phyloP scores from a whole-genome alignment of 1,284 basidiomycete species.

The Trametes sp. region DNA sequence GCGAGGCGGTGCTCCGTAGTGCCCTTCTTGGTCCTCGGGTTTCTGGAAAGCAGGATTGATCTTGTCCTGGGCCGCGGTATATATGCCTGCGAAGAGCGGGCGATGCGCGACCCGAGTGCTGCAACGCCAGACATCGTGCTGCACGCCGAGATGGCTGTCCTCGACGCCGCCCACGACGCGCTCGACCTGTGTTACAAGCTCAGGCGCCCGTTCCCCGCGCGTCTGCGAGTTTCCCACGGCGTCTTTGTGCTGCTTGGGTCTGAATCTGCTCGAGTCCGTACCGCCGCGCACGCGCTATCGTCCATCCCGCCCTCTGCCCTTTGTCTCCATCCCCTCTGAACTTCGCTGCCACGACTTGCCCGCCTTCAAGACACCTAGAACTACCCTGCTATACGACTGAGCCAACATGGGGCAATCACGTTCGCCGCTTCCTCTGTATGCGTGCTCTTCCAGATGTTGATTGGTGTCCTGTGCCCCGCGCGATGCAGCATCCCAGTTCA shows the following conservation, averaged over 20 bases:
- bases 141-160: conserved; percentile 26
- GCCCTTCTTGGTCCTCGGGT: conserved; percentile 15
- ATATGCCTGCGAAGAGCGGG: conserved; percentile 22
- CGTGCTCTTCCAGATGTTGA: conserved; percentile 13
- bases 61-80: conserved; percentile 16
- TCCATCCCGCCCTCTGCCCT: conserved; percentile 6
- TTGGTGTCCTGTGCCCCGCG: conserved; percentile 21
- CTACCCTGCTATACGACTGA: conserved; percentile 19
- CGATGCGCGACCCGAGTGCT: conserved; percentile 19
- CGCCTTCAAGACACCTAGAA: neutral
- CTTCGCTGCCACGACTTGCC: neutral
- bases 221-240: conserved; percentile 28
- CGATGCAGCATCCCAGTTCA: conserved; percentile 82
- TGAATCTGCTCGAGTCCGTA: conserved; percentile 7
- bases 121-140: conserved; percentile 26
- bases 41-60: conserved; percentile 26
- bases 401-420: conserved; percentile 78
- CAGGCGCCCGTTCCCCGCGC: conserved; percentile 16
- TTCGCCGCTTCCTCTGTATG: conserved; percentile 47
- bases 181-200: conserved; percentile 21
- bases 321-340: conserved; percentile 5
- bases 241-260: conserved; percentile 26
- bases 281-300: conserved; percentile 28
- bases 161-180: conserved; percentile 23
- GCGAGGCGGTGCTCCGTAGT: conserved; percentile 27